Evolutionary conservation across 306 rosid genomes (phyloP).

Genomic region (Cicer chorassanicum): DNA sequence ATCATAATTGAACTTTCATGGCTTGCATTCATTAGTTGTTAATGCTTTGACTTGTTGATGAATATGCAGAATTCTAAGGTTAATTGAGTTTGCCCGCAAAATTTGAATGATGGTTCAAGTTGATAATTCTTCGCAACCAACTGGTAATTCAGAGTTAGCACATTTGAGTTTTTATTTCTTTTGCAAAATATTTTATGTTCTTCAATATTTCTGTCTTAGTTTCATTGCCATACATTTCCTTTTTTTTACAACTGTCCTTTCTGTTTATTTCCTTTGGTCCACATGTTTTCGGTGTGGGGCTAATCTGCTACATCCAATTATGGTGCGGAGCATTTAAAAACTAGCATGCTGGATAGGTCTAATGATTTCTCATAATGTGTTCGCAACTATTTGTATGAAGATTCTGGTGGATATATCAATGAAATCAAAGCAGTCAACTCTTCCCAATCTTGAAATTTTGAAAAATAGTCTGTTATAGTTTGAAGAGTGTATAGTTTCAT

Average conservation of each 20-base stretch:
- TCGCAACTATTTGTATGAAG: neutral
- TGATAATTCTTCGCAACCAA: neutral
- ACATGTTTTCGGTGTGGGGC: no score
- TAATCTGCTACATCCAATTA: no score
- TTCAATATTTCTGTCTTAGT: neutral
- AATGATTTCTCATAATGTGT: no score
- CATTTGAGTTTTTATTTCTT: neutral
- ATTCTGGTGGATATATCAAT: neutral
- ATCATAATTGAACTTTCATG: neutral
- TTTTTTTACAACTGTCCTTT: neutral
- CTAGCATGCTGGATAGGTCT: no score
- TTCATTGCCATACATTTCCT: neutral
- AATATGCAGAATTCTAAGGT: slow-evolving; percentile 3
- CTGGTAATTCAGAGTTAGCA: neutral
- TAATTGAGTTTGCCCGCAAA: neutral
- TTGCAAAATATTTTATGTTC: neutral
- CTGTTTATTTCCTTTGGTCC: no score
- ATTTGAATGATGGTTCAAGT: neutral
- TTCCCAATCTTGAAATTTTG: neutral
- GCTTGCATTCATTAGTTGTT: neutral
- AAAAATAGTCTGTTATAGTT: neutral
- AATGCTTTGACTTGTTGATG: neutral
- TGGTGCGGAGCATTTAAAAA: neutral
- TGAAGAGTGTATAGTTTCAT: neutral
- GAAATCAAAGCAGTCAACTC: neutral